phyloP scores from a whole-genome alignment of 768 basidiomycete species.

The Serendipita indica region DNA sequence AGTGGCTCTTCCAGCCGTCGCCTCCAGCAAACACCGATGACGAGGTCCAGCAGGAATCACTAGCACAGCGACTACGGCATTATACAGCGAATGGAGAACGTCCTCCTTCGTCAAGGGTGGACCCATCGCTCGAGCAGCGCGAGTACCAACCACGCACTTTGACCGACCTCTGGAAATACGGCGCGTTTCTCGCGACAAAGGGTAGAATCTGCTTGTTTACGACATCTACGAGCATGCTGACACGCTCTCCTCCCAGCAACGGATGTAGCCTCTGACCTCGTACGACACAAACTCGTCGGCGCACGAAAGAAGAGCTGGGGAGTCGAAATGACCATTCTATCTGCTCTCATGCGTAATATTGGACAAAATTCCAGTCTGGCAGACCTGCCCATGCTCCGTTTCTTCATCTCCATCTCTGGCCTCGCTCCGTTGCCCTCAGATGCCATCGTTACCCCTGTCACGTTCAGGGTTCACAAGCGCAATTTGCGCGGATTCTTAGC shows the following conservation, averaged over 20 bases:
- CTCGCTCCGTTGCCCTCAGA: slow-evolving; percentile 80
- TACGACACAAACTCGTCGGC: slow-evolving; percentile 70
- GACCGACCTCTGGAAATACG: slow-evolving; percentile 62
- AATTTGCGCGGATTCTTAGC: slow-evolving; percentile 66
- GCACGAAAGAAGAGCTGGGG: slow-evolving; percentile 88
- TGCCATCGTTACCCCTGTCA: slow-evolving; percentile 87
- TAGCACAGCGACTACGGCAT: neutral
- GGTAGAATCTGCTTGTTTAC: slow-evolving; percentile 26
- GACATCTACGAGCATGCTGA: neutral
- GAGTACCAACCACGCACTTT: slow-evolving; percentile 40
- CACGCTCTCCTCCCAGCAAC: slow-evolving; percentile 22
- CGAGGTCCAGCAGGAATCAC: slow-evolving; percentile 5
- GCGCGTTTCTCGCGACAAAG: slow-evolving; percentile 44
- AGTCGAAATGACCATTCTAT: slow-evolving; percentile 81
- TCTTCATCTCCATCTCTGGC: slow-evolving; percentile 63
- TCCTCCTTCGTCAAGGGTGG: slow-evolving; percentile 60
- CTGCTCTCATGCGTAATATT: slow-evolving; percentile 72
- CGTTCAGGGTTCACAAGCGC: slow-evolving; percentile 64
- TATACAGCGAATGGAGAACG: slow-evolving; percentile 18
- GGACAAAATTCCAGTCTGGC: slow-evolving; percentile 68
- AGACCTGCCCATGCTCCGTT: slow-evolving; percentile 48
- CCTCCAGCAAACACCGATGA: neutral
- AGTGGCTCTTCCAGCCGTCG: neutral
- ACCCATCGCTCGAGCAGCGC: slow-evolving; percentile 48
- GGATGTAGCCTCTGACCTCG: slow-evolving; percentile 45